phyloP scores from a whole-genome alignment of 2,329 filamentous ascomycete genomes.

The Huntiella moniliformis region DNA sequence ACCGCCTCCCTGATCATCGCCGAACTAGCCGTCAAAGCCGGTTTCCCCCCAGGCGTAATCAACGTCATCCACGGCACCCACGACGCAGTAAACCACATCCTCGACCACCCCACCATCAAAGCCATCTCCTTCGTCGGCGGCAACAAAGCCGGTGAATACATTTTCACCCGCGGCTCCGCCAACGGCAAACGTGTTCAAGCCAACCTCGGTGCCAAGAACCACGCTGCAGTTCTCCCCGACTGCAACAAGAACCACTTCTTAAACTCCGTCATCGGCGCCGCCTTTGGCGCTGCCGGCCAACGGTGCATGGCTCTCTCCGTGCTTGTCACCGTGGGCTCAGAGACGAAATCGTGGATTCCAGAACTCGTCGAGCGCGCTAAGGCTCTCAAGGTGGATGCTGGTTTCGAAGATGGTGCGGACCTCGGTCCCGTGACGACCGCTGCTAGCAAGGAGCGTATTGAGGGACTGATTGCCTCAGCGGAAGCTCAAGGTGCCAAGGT shows the following conservation, averaged over 20 bases:
- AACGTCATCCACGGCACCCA: constrained; percentile 70
- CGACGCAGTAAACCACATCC: constrained; percentile 67
- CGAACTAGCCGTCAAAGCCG: constrained; percentile 61
- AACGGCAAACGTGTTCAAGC: constrained; percentile 80
- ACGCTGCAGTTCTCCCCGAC: constrained; percentile 66
- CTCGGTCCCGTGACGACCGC: constrained; percentile 68
- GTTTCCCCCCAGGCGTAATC: constrained; percentile 64
- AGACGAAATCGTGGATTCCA: constrained; percentile 65
- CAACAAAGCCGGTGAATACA: constrained; percentile 81
- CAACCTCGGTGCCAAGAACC: constrained; percentile 78
- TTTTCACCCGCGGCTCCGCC: constrained; percentile 57
- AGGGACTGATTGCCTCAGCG: constrained; percentile 54
- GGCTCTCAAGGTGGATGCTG: constrained; percentile 54
- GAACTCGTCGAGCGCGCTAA: constrained; percentile 63
- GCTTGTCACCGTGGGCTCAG: constrained; percentile 56
- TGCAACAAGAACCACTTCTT: constrained; percentile 81
- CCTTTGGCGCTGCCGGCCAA: constrained; percentile 71
- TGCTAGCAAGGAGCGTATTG: constrained; percentile 61
- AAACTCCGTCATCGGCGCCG: constrained; percentile 67
- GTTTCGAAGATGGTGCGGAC: constrained; percentile 64
- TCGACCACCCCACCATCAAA: constrained; percentile 72
- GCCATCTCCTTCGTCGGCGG: constrained; percentile 72
- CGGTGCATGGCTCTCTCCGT: constrained; percentile 76
- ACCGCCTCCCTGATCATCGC: constrained; percentile 73
- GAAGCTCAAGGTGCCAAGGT: constrained; percentile 68